Evolutionary conservation across 2,329 filamentous ascomycete species (phyloP), one percentile per base, ranked within the genome.

Genomic region (Fusarium tricinctum): DNA sequence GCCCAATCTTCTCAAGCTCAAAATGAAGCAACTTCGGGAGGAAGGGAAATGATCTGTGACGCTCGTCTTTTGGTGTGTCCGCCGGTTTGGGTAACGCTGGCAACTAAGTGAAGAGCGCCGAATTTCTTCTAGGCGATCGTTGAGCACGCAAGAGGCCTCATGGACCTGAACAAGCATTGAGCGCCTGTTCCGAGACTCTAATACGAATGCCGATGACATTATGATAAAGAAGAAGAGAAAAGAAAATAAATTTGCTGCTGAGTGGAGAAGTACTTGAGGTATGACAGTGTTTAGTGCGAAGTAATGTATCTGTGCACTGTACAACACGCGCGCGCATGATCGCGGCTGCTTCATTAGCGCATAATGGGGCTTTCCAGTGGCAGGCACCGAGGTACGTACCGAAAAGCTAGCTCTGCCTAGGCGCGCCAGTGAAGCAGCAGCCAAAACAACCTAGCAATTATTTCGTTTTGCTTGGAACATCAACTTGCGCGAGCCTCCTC

Each of bases 121-220:
- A 81, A 84, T 84, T 88, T 84, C 79, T 92, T 92, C 97, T 93
- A 91, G 95, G 92, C 92, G 86, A 92, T 94, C 93, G 90, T 94
- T 88, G 94, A 99, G 96, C 96, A 93, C 95, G 94, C 92, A 84
- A 84, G 91, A 94, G 92, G 87, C 91, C 88, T 82, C 85, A 80
- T 81, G 85, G 89, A 88, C 88, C 93, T 97, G 92, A 93, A 92
- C 89, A 94, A 93, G 92, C 88, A 98, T 87, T 93, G 92, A 94
- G 78, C 81, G 89, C 92, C 89, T 92, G 89, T 89, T 92, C 92
- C 94, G 95, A 97, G 96, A 99, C 96, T 99, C 96, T 98, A 98
- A 95, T 92, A 92, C 92, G 89, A 91, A 92, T 91, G 93, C 91
- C 89, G 78, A 85, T 88, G 89, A 93, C 90, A 93, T 92, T 95